Conservation (phyloP, 257 asterid genomes). For the Phtheirospermum japonicum region DNA sequence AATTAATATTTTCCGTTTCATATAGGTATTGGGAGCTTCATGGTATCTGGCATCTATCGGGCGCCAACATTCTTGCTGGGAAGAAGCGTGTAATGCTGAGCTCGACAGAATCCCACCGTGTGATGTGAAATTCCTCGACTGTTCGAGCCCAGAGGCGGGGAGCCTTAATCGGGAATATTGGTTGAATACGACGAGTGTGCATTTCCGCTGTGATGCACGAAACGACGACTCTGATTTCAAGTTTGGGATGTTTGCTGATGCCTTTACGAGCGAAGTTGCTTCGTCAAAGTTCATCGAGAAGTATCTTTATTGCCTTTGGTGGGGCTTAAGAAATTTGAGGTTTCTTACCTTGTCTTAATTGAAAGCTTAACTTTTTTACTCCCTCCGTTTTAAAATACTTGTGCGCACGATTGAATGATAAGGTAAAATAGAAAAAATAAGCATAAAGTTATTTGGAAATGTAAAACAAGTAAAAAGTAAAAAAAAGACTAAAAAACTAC, state of each 20-base stretch:
- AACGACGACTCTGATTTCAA: constrained; percentile 75
- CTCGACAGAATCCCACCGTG: constrained; percentile 49
- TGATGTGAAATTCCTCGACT: constrained; percentile 51
- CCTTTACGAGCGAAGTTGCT: constrained; percentile 77
- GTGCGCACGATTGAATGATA: no score
- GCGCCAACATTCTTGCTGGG: constrained; percentile 85
- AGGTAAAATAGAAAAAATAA: no score
- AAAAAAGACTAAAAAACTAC: no score
- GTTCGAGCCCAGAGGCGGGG: constrained; percentile 26
- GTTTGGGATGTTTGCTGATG: constrained; percentile 91
- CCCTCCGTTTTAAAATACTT: no score
- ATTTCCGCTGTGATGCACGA: constrained; percentile 60
- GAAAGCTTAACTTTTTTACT: no score
- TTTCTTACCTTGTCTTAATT: background rate
- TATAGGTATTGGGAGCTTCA: constrained; percentile 82
- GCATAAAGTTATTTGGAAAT: no score
- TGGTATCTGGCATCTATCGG: constrained; percentile 95
- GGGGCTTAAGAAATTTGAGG: constrained; percentile 97
- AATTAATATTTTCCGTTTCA: background rate
- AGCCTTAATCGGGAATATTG: constrained; percentile 42
- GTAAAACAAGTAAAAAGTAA: no score
- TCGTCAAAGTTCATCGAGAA: constrained; percentile 60
- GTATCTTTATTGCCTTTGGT: constrained; percentile 92
- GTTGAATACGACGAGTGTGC: constrained; percentile 57
- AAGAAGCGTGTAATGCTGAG: constrained; percentile 49